Evolutionary conservation across 257 asterid genomes (phyloP).

Genomic region (Orobanche coerulescens): DNA sequence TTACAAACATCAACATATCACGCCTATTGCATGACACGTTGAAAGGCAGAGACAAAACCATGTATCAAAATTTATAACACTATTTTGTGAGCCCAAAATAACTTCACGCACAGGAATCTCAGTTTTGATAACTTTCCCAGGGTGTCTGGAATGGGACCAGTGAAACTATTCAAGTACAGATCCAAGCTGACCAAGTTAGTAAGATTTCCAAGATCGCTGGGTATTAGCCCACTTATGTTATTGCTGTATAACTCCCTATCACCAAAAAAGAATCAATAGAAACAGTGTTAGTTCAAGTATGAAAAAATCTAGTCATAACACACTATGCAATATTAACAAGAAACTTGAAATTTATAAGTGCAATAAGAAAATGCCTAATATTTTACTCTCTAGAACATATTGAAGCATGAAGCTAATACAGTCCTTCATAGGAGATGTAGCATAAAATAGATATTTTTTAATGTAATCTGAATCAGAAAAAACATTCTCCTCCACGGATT

Average conservation of each 20-base stretch:
- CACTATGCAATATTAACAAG: not conserved
- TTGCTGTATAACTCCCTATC: constrained; percentile 92
- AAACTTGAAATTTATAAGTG: not conserved
- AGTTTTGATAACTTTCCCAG: constrained; percentile 79
- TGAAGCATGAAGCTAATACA: not conserved
- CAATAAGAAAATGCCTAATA: not conserved
- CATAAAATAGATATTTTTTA: not conserved
- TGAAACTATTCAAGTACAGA: constrained; percentile 84
- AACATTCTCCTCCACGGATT: not conserved
- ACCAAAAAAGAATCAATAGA: constrained; percentile 15
- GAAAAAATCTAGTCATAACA: not conserved
- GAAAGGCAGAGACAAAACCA: not conserved
- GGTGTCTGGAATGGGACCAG: constrained; percentile 80
- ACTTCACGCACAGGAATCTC: constrained; percentile 80
- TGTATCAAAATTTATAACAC: not conserved
- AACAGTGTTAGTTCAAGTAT: constrained; percentile 8
- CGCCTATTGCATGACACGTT: not conserved
- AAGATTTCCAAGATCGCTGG: constrained; percentile 84
- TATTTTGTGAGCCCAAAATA: constrained; percentile 22
- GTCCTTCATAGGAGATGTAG: not conserved
- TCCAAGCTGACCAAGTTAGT: constrained; percentile 99
- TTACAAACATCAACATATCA: not conserved
- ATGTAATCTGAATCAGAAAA: not conserved
- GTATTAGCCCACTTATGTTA: constrained; percentile 80
- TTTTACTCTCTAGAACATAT: not conserved